These are phyloP conservation scores for Sordariomycetes sp. DNA, from an alignment of 2,329 filamentous ascomycete species.

Conservation along the genomic window DNA sequence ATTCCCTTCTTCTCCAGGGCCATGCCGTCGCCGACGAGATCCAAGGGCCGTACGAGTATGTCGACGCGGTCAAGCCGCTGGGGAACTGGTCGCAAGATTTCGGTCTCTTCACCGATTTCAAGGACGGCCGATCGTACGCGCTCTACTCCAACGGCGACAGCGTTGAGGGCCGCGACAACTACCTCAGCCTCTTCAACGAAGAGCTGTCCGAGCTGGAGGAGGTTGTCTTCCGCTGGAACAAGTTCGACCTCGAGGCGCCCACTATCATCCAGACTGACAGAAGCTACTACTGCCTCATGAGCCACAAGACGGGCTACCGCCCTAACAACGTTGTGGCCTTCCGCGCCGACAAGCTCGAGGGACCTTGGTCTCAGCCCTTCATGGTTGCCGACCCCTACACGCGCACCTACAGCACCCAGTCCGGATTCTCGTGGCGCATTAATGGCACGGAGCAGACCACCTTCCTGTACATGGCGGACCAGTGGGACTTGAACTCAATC, in stretches of 20 bases:
- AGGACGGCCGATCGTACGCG: slow-evolving; percentile 44
- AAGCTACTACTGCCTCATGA: slow-evolving; percentile 53
- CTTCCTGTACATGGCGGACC: slow-evolving; percentile 38
- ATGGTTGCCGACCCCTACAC: slow-evolving; percentile 38
- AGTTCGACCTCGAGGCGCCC: slow-evolving; percentile 51
- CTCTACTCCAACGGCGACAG: slow-evolving; percentile 52
- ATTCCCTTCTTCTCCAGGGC: slow-evolving; percentile 47
- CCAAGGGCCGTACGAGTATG: slow-evolving; percentile 43
- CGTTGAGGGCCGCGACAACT: slow-evolving; percentile 45
- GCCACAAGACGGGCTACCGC: slow-evolving; percentile 54
- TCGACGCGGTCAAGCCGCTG: slow-evolving; percentile 42
- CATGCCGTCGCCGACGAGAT: slow-evolving; percentile 43
- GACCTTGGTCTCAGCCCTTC: slow-evolving; percentile 43
- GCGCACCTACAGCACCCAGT: slow-evolving; percentile 41
- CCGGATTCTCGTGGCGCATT: slow-evolving; percentile 37
- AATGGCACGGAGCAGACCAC: slow-evolving; percentile 38
- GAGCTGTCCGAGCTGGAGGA: slow-evolving; percentile 40
- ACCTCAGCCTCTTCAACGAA: slow-evolving; percentile 43
- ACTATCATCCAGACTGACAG: slow-evolving; percentile 51
- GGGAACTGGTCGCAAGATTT: slow-evolving; percentile 57
- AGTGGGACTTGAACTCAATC: slow-evolving; percentile 40
- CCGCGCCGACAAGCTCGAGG: slow-evolving; percentile 35
- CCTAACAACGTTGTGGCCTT: slow-evolving; percentile 52
- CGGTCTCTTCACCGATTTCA: slow-evolving; percentile 51
- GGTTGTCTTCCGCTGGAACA: slow-evolving; percentile 45